Evolutionary conservation across 768 basidiomycete genomes (phyloP).

Genomic region (Tulasnella sp.): DNA sequence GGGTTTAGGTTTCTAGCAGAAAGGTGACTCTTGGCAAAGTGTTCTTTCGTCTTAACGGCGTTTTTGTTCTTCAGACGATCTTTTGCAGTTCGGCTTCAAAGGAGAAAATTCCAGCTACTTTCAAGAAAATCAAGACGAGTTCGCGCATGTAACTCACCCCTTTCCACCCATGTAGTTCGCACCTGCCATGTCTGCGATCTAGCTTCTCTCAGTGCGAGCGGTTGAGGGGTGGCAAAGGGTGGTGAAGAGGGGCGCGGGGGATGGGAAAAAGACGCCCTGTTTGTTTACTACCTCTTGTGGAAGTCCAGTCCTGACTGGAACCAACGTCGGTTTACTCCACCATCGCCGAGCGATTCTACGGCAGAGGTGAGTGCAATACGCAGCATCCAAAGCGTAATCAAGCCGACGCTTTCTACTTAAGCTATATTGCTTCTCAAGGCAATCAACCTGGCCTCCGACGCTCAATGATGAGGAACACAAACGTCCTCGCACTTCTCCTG

Average conservation of each 20-base stretch:
- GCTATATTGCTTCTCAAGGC: background rate
- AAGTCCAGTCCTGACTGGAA: background rate
- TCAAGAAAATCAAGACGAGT: background rate
- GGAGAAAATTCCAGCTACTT: background rate
- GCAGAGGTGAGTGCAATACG: background rate
- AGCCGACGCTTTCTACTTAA: background rate
- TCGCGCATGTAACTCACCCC: background rate
- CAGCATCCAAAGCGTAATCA: background rate
- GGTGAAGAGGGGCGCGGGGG: background rate
- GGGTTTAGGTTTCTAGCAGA: background rate
- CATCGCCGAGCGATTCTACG: background rate
- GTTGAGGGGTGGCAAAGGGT: background rate
- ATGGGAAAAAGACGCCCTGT: background rate
- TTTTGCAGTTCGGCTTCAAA: slow-evolving; percentile 17
- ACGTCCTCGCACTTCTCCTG: background rate
- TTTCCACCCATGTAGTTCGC: slow-evolving; percentile 21
- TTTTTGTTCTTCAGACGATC: slow-evolving; percentile 9
- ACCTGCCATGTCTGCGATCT: slow-evolving; percentile 6
- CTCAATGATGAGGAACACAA: background rate
- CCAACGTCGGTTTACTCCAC: background rate
- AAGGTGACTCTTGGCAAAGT: slow-evolving; percentile 19
- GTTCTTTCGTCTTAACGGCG: slow-evolving; percentile 12
- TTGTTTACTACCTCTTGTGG: background rate
- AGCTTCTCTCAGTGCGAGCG: background rate
- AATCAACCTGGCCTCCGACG: background rate